Percentiles rank a stretch among this genome's conserved stretches.
Evolutionary conservation across 2,329 filamentous ascomycete genomes (phyloP).

Genomic region (Esteya vermicola): DNA sequence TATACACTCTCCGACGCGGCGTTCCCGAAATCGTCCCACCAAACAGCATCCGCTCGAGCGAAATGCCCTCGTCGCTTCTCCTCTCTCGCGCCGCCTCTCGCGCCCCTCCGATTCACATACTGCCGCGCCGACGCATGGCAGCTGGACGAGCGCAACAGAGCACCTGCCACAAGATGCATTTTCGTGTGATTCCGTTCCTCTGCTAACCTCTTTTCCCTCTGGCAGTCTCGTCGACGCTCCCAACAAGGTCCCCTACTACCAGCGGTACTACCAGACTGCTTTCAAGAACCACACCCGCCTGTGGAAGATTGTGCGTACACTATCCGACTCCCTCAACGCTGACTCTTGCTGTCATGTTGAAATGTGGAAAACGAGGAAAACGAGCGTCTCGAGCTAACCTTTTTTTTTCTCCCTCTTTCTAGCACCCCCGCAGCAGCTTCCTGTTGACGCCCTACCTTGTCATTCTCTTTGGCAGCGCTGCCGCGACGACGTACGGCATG

Average conservation of each 20-base stretch:
- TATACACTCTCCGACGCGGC: too few species aligned
- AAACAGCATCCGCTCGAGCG: too few species aligned
- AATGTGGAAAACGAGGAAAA: neutral
- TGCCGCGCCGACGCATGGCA: too few species aligned
- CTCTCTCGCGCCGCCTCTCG: too few species aligned
- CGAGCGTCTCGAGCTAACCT: neutral
- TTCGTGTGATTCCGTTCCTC: too few species aligned
- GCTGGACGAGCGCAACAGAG: neutral
- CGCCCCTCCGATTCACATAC: too few species aligned
- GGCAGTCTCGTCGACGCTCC: conserved; percentile 50
- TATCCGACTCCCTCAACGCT: neutral
- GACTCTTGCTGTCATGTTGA: neutral
- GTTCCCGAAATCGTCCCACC: too few species aligned
- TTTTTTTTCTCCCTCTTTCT: conserved; percentile 5
- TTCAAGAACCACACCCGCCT: conserved; percentile 54
- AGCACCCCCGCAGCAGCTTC: conserved; percentile 51
- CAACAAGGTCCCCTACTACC: conserved; percentile 64
- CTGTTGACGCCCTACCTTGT: conserved; percentile 56
- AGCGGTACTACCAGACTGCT: conserved; percentile 61
- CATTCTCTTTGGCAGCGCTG: conserved; percentile 47
- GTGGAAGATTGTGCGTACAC: conserved; percentile 53
- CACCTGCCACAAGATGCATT: too few species aligned
- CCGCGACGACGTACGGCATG: conserved; percentile 55
- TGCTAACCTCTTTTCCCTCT: neutral
- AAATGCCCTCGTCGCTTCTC: too few species aligned